Evolutionary conservation across 495 filamentous ascomycete species (phyloP).

Genomic region (Apodospora peruviana): DNA sequence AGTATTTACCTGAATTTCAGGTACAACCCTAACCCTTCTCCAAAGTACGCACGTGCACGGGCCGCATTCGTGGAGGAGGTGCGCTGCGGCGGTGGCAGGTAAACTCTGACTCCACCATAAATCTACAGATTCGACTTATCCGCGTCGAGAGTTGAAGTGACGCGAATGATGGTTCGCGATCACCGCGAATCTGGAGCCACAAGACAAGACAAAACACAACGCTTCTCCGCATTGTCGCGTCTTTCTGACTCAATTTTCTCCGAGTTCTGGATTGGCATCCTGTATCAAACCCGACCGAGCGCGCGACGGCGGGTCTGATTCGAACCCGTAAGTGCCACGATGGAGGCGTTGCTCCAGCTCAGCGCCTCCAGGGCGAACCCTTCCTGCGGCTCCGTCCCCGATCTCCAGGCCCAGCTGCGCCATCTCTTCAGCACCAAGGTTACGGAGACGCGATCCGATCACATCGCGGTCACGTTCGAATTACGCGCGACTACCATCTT

Average conservation of each 20-base stretch:
- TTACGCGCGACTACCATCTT: slow-evolving; percentile 31
- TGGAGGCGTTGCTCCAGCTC: slow-evolving; percentile 33
- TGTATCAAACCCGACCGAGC: not conserved
- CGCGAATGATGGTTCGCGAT: not conserved
- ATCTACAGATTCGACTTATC: not conserved
- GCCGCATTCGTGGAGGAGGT: too few relatives aligned
- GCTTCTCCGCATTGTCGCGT: too few relatives aligned
- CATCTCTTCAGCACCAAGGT: slow-evolving; percentile 26
- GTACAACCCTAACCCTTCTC: too few relatives aligned
- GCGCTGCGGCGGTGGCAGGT: too few relatives aligned
- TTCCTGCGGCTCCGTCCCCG: slow-evolving; percentile 32
- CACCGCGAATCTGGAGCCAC: not conserved
- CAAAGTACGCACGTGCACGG: too few relatives aligned
- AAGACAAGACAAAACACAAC: not conserved
- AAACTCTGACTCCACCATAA: too few relatives aligned
- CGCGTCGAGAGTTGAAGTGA: not conserved
- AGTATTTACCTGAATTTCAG: too few relatives aligned
- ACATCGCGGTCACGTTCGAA: slow-evolving; percentile 32
- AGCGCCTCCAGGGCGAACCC: slow-evolving; percentile 21
- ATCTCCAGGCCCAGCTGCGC: slow-evolving; percentile 35
- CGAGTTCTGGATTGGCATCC: not conserved
- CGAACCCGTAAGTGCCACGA: slow-evolving; percentile 1
- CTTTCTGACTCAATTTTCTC: too few relatives aligned
- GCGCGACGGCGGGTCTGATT: not conserved
- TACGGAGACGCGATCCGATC: slow-evolving; percentile 34